Base-by-base conservation (phyloP, 306 rosid genomes). In the barrel medic (Medicago truncatula) region DNA sequence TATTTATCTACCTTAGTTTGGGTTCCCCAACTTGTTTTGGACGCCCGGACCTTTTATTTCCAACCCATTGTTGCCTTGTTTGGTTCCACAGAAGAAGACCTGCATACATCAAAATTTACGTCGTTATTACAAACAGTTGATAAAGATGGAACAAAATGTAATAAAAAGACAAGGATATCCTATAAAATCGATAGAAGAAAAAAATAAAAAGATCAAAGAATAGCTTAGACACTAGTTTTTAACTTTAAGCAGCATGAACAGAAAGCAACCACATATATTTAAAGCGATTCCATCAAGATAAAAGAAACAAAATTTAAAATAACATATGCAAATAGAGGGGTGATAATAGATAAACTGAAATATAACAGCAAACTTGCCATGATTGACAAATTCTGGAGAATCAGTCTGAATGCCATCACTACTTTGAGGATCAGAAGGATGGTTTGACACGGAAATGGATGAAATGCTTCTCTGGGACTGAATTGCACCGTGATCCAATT, bases 61-160 rank as follows among this genome's bases (percentile, higher is more conserved):
- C 90, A 83, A 82, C 56, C 98, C 97, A 94, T 36, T 86, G 93
- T 68, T 79, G 85, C 83, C 98, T 90, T 25, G 64, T 81, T 81
- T 87, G 90, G 77, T 94, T 87, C 96, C 96, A 94, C 69, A 88
- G 88, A 84, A 85, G 68, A 65, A 90, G 91, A 78, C 96, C 98
- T 94, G 88, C 82, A 79, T 65, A 23, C 79, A 83, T 53, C 76
- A 16, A 49, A 70, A 18, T 59, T 56, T 46, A 15, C 23, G 59
- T 47, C 2, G 20, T 34, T 53, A 44, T 44, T 73, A 73, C 39
- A 54, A 44, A 41, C 47, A 52, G 68, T 67, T 70, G 76, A 25
- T 73, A 59, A 28, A 70, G 49, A 62, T 21, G 64, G 56, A 25
- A 16, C 34, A 60, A 73, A 76, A 31, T 40, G 59, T 14, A 11